Evolutionary conservation across 1,284 basidiomycete species (phyloP).

Genomic region (Ceratorhiza oryzae-sativae): DNA sequence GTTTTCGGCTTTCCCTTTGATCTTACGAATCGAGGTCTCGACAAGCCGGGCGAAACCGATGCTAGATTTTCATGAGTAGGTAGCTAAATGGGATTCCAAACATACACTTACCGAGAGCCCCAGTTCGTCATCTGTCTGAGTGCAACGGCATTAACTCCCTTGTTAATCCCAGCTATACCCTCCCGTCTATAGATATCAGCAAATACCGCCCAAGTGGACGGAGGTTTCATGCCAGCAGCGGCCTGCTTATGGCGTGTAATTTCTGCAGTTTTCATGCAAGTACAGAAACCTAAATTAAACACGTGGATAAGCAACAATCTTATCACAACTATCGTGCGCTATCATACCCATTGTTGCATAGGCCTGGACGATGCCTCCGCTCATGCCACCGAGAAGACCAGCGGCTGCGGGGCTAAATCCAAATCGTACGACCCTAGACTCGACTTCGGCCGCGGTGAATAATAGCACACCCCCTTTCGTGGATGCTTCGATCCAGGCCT

Average conservation of each 20-base stretch:
- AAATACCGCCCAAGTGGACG: slow-evolving; percentile 95
- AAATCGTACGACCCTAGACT: slow-evolving; percentile 68
- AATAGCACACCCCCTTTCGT: slow-evolving; percentile 97
- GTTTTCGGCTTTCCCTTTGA: slow-evolving; percentile 76
- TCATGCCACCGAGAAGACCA: slow-evolving; percentile 95
- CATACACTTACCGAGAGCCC: slow-evolving; percentile 82
- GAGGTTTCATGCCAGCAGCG: slow-evolving; percentile 86
- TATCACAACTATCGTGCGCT: slow-evolving; percentile 2
- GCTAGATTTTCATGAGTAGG: slow-evolving; percentile 53
- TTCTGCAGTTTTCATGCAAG: slow-evolving; percentile 98
- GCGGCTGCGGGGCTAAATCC: slow-evolving; percentile 83
- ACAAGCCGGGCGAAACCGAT: slow-evolving; percentile 98
- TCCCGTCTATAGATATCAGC: slow-evolving; percentile 93
- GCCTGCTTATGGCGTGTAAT: slow-evolving; percentile 97
- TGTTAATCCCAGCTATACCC: slow-evolving; percentile 97
- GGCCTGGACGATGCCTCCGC: slow-evolving; percentile 96
- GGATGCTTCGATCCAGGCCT: slow-evolving; percentile 99
- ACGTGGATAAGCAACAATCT: neutral
- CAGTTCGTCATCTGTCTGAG: slow-evolving; percentile 98
- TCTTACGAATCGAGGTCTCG: slow-evolving; percentile 79
- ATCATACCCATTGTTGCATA: slow-evolving; percentile 99
- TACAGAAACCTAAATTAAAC: slow-evolving; percentile 82
- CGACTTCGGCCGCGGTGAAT: slow-evolving; percentile 95
- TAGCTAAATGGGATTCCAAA: slow-evolving; percentile 17
- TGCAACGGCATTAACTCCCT: slow-evolving; percentile 99